Percentiles rank a stretch among this genome's conserved stretches.
Evolutionary conservation across 257 asterid species (phyloP).

Genomic region (Henckelia pumila): DNA sequence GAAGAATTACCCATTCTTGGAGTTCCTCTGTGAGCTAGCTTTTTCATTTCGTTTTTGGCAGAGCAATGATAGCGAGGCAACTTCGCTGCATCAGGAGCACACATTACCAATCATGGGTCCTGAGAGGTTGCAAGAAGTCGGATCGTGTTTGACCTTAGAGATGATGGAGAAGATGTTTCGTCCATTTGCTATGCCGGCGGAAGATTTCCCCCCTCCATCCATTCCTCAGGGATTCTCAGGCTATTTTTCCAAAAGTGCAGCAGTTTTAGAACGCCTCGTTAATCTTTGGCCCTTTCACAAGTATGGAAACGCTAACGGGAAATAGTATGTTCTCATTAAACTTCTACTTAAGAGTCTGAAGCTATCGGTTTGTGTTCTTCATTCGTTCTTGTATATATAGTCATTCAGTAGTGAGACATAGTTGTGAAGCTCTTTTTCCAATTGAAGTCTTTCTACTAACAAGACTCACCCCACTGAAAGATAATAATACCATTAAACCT

Average conservation of each 20-base stretch:
- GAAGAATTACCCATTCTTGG: background rate
- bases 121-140: conserved; percentile 83
- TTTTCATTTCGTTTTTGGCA: conserved; percentile 31
- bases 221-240: conserved; percentile 88
- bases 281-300: conserved; percentile 88
- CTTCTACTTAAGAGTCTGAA: background rate
- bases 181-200: conserved; percentile 91
- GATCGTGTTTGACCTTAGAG: conserved; percentile 67
- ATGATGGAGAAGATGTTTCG: conserved; percentile 80
- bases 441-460: too few species aligned
- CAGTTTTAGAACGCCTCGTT: conserved; percentile 84
- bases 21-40: background rate
- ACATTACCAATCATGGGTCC: conserved; percentile 90
- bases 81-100: conserved; percentile 81
- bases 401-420: too few species aligned
- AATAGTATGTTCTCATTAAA: conserved; percentile 25
- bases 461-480: too few species aligned
- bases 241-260: conserved; percentile 87
- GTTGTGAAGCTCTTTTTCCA: too few species aligned
- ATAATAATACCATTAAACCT: too few species aligned
- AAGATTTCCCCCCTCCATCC: conserved; percentile 87
- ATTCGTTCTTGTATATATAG: too few species aligned
- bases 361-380: too few species aligned
- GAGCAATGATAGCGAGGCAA: conserved; percentile 64
- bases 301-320: conserved; percentile 49